Base-by-base conservation (phyloP, 2,329 filamentous ascomycete species). In the Sporothrix sp. region DNA sequence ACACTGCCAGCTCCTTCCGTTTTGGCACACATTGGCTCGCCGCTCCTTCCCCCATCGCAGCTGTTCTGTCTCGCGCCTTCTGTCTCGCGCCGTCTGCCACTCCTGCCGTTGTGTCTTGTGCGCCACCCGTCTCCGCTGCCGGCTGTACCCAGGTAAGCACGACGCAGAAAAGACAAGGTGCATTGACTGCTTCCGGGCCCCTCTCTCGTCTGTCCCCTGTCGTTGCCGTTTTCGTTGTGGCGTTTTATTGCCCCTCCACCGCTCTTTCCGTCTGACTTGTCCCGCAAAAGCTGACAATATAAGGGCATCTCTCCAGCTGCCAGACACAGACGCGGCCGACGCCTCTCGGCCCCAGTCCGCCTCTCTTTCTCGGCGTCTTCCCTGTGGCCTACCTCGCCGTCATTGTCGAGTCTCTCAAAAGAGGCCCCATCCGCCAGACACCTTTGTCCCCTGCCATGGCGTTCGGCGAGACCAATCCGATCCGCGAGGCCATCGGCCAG, bases 391-490 rank as follows among this genome's bases (percentile, higher is more conserved):
- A n/a, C n/a, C n/a, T n/a, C n/a, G n/a, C n/a, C n/a, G n/a, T n/a
- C n/a, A n/a, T n/a, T n/a, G n/a, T n/a, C n/a, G n/a, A n/a, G n/a
- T n/a, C n/a, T n/a, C n/a, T n/a, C n/a, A n/a, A n/a, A n/a, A n/a
- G n/a, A n/a, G n/a, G n/a, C n/a, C n/a, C n/a, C 36, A 32, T 18
- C 27, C 23, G 20, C 18, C 40, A 32, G 2, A 40, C 23, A n/a
- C 5, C 20, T 25, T n/a, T n/a, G n/a, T n/a, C n/a, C n/a, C n/a
- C n/a, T n/a, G n/a, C n/a, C 14, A 36, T 55, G 53, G 3, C 51
- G 1, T 49, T 55, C 16, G 30, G 44, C 16, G 48, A 50, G 28
- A 14, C 46, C 28, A 54, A 53, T 33, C 5, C 35, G 7, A 13
- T 54, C 11, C n/a, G 16, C 20, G 47, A 33, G 18, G 8, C 3